Percentiles rank a stretch among this genome's conserved stretches.
phyloP scores from a whole-genome alignment of 176 grass and related monocot genomes.

The Oryza glaberrima region DNA sequence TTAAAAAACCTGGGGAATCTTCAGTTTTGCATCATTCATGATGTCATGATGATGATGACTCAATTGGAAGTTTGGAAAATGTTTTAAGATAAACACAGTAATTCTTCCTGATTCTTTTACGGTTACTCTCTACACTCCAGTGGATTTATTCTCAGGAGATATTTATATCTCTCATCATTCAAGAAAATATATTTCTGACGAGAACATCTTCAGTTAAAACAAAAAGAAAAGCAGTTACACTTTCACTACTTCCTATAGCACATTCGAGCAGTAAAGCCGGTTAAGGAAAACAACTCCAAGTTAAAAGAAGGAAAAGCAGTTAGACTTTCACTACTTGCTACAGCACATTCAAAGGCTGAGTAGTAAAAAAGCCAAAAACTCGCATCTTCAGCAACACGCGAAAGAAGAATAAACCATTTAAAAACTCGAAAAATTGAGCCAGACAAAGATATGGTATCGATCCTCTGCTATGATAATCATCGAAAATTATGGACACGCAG shows the following conservation, averaged over 20 bases:
- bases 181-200: background rate
- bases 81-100: background rate
- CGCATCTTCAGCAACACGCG: constrained; percentile 20
- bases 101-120: background rate
- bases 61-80: background rate
- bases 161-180: background rate
- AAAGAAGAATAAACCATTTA: constrained; percentile 27
- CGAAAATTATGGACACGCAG: background rate
- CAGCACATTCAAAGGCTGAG: constrained; percentile 45
- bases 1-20: background rate
- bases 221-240: background rate
- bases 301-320: background rate
- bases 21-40: background rate
- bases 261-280: constrained; percentile 33
- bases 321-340: background rate
- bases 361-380: constrained; percentile 15
- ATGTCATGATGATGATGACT: background rate
- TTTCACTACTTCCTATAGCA: constrained; percentile 8
- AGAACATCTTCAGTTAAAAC: constrained; percentile 20
- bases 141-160: background rate
- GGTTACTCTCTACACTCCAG: background rate
- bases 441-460: constrained; percentile 31
- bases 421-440: background rate
- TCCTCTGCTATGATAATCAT: constrained; percentile 13
- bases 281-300: constrained; percentile 14